Evolutionary conservation across 164 flowering plant genomes (phyloP), one percentile per base, ranked within the genome.

Genomic region (Stephania japonica): DNA sequence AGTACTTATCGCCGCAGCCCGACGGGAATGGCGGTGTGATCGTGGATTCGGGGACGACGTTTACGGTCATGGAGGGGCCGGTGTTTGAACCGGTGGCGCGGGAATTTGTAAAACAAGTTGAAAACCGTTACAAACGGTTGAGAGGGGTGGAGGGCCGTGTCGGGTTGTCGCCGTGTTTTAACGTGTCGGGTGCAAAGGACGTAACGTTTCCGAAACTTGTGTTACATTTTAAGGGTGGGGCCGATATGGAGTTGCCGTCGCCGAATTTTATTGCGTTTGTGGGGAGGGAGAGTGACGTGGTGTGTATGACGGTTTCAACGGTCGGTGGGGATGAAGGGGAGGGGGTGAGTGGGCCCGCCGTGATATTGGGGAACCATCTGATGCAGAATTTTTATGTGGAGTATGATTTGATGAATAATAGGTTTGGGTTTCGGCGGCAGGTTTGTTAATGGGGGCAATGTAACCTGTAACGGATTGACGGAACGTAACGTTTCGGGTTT

Each of bases 11-110:
- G 4, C 85, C 83, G 47, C 86, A 84, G 61, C 7, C 87, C 1
- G 83, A 81, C 66, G 97, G 98, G 3, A 80, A 82, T 62, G 97
- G 97, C 26, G 98, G 98, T 24, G 79, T 87, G 12, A 81, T 93
- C 0, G 85, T 93, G 49, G 98, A 91, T 78, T 89, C 97, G 44
- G 94, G 96, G 14, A 72, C 94, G 12, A 89, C 96, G 14, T 88
- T 89, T 78, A 93, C 93, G 1, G 88, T 79, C 84, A 87, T 93
- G 94, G 90, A 86, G 72, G 70, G 67, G 6, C 74, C 70, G 7
- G 77, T 91, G 10, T 84, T 76, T 42, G 85, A 88, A 1, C 64
- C 69, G 6, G 86, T 93, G 25, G 89, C 85, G 0, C 7, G 69
- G 2, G 94, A 85, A 75, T 79, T 93, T 62, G 88, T 71, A 64